Evolutionary conservation across 768 basidiomycete species (phyloP).

Genomic region (Lactarius deliciosus): DNA sequence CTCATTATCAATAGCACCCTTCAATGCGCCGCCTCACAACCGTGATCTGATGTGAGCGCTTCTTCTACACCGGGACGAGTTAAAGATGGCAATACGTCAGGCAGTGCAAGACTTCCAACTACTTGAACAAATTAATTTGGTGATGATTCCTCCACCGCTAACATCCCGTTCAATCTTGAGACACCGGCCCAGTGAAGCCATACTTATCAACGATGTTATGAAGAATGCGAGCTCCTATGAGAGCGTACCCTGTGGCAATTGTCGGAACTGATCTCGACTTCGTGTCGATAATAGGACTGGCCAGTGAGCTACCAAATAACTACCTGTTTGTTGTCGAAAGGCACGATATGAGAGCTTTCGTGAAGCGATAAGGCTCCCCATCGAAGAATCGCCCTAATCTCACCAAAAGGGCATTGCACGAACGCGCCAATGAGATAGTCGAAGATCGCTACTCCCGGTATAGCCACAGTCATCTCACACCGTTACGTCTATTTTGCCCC

Average conservation of each 20-base stretch:
- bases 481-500: not conserved
- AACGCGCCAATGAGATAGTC: constrained; percentile 25
- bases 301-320: constrained; percentile 64
- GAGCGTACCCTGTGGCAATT: constrained; percentile 36
- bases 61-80: constrained; percentile 49
- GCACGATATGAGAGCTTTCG: constrained; percentile 27
- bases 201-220: no score
- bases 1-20: constrained; percentile 52
- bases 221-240: not conserved
- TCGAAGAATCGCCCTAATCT: constrained; percentile 29
- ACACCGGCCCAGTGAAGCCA: constrained; percentile 28
- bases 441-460: constrained; percentile 30
- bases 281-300: constrained; percentile 47
- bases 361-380: constrained; percentile 27
- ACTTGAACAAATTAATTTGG: constrained; percentile 40
- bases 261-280: constrained; percentile 42
- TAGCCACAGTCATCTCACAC: constrained; percentile 28
- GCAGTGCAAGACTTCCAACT: constrained; percentile 59
- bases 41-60: constrained; percentile 50
- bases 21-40: constrained; percentile 30
- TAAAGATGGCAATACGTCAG: constrained; percentile 44
- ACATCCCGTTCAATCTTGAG: constrained; percentile 23
- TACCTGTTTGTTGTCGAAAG: constrained; percentile 48
- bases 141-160: not conserved
- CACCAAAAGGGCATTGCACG: constrained; percentile 22